phyloP scores from a whole-genome alignment of 2,329 filamentous ascomycete species.

The Akanthomyces dipterigenus region DNA sequence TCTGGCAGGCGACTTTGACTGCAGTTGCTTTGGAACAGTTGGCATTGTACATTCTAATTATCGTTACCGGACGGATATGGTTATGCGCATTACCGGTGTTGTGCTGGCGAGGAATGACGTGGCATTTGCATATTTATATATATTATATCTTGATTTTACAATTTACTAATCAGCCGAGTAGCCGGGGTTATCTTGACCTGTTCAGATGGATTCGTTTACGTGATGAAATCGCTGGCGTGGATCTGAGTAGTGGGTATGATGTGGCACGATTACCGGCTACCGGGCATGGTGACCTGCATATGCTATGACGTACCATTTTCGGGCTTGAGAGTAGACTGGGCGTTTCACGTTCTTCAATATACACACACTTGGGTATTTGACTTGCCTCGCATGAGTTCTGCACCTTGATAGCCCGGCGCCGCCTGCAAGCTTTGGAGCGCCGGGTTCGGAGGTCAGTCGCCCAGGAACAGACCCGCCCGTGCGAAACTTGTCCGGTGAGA shows the following conservation, averaged over 20 bases:
- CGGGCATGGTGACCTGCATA: not conserved
- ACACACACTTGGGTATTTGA: too few relatives aligned
- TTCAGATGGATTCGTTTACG: not conserved
- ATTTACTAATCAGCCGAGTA: not conserved
- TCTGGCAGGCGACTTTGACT: not conserved
- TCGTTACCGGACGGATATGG: conserved; percentile 4
- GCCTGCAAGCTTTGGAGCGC: not conserved
- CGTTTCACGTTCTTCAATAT: not conserved
- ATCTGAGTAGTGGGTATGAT: conserved; percentile 5
- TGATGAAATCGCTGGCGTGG: conserved; percentile 3
- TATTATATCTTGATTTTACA: not conserved
- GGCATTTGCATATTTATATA: conserved; percentile 2
- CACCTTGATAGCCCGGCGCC: not conserved
- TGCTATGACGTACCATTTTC: not conserved
- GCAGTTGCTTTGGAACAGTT: not conserved
- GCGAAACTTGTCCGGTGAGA: not conserved
- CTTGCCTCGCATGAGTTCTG: not conserved
- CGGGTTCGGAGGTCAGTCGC: not conserved
- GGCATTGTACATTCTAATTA: conserved; percentile 2
- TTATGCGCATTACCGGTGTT: conserved; percentile 10
- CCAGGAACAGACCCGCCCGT: not conserved
- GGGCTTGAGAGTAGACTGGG: not conserved
- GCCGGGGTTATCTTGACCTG: not conserved
- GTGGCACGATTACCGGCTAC: not conserved
- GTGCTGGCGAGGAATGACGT: not conserved